A percentile compares a stretch with the other conserved stretches of the same genome.
phyloP scores from a whole-genome alignment of 257 asterid genomes.

The Eustoma russellianum region DNA sequence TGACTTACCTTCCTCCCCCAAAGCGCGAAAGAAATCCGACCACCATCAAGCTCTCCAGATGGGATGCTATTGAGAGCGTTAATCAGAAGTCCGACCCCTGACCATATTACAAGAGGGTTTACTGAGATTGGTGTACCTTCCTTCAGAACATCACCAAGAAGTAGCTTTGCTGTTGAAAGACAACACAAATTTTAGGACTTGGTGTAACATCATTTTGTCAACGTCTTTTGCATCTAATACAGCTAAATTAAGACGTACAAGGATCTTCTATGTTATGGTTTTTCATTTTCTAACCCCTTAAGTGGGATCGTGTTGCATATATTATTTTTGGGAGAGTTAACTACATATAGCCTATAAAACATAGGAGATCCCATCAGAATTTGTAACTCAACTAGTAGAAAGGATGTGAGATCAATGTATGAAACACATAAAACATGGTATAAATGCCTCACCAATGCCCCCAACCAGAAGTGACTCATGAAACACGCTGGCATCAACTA shows the following conservation, averaged over 20 bases:
- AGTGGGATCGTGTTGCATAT: too few relatives aligned
- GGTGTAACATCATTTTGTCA: too few relatives aligned
- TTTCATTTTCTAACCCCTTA: too few relatives aligned
- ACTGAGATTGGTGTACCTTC: slow-evolving; percentile 80
- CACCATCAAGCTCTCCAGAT: slow-evolving; percentile 97
- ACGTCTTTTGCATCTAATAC: too few relatives aligned
- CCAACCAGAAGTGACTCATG: slow-evolving; percentile 91
- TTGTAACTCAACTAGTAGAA: too few relatives aligned
- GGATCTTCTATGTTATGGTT: too few relatives aligned
- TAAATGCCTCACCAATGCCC: slow-evolving; percentile 55
- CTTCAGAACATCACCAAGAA: slow-evolving; percentile 81
- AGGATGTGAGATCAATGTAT: too few relatives aligned
- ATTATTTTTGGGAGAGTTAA: too few relatives aligned
- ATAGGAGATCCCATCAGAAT: too few relatives aligned
- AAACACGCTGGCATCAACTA: slow-evolving; percentile 76
- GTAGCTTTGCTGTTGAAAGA: slow-evolving; percentile 54
- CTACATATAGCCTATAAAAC: too few relatives aligned
- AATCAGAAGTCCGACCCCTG: slow-evolving; percentile 92
- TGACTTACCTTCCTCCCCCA: slow-evolving; percentile 91
- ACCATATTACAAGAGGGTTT: slow-evolving; percentile 85
- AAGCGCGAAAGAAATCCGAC: slow-evolving; percentile 76
- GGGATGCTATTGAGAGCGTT: slow-evolving; percentile 95
- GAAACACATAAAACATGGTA: neutral
- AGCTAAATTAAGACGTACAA: too few relatives aligned
- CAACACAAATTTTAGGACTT: neutral